Base-by-base conservation (phyloP, 139 green algal genomes). In the Chlorella sp. region DNA sequence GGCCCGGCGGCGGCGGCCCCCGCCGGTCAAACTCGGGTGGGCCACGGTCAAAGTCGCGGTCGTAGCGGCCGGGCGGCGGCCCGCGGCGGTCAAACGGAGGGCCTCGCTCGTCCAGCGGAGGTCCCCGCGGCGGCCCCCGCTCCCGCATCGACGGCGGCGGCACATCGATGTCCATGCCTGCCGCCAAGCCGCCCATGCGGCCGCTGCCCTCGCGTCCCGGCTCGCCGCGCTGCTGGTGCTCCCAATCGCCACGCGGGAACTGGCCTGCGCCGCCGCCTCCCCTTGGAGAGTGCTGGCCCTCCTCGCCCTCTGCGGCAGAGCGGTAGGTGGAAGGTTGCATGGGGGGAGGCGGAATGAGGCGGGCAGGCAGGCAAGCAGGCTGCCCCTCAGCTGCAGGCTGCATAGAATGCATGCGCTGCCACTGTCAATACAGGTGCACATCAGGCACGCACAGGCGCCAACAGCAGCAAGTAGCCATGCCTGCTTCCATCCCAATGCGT, bases 141-240 rank as follows among this genome's bases (percentile, higher is more conserved):
- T 80, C 36, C 36, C 69, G 69, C 36, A 56, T 28, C 1, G 72
- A 44, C 28, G 55, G 75, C 32, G 75, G 55, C 21, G 75, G 55
- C 5, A 71, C 36, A 26, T 82, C 75, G 7, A 82, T 51, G 32
- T 82, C 75, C 75, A 82, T 82, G 3, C 75, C 75, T 23, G 56
- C 75, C 20, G 75, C 75, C 56, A 82, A 56, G 30, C 75, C 75
- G 20, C 75, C 56, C 75, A 82, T 60, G 32, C 75, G 55, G 56
- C 75, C 72, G 21, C 44, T 65, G 26, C 23, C 32, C 71, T 60
- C 23, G 1, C 20, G n/a, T 9, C 4, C 69, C 36, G 69, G 16
- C 71, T 36, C 71, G 71, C 71, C 41, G 26, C 41, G 71, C 74
- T 67, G 74, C 74, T 80, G 74, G 51, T 80, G 74, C 74, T 80